Base-by-base conservation (phyloP, 768 basidiomycete species). In the Macrolepiota dolichaula region DNA sequence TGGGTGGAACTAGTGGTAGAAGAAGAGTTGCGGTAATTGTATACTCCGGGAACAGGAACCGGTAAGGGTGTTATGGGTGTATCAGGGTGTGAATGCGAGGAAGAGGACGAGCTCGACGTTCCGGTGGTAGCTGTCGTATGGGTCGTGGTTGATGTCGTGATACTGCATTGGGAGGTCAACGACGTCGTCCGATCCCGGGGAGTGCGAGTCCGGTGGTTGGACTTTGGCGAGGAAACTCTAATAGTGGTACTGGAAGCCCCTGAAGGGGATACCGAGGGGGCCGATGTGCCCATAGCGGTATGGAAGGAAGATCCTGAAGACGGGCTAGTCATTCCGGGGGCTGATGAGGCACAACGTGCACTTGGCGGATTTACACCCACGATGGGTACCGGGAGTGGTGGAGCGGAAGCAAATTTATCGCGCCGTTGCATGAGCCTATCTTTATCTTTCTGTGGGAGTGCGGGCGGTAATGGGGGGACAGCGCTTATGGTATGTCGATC, bases 331-430 rank as follows among this genome's bases (percentile, higher is more conserved):
- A 27, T 9, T 53, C 59, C 59, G 11, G 32, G 35, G n/a, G 19
- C 5, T 37, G 25, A 13, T 49, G 46, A 22, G 35, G 46, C 36
- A 27, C 27, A 35, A 12, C 24, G 40, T 36, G 55, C n/a, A 57
- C 9, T 46, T 22, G 37, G 36, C 50, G 24, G 24, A 59, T 59
- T 59, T 32, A 25, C 24, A 35, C 59, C 59, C 42, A 49, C 44
- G 50, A 59, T 29, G 27, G 59, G 44, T 11, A 61, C 37, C 24
- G 59, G 59, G 32, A 61, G 46, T 12, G 59, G 52, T 55, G 59
- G 59, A 46, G 59, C 52, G n/a, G 59, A 61, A 17, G 59, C 59
- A 61, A 61, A 61, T 61, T 61, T 61, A 61, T 61, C 59, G 22
- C 59, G 59, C 15, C 59, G 52, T 6, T 60, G 51, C 29, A n/a